phyloP scores from a whole-genome alignment of 2,329 filamentous ascomycete genomes.

The Phialocephala subalpina region DNA sequence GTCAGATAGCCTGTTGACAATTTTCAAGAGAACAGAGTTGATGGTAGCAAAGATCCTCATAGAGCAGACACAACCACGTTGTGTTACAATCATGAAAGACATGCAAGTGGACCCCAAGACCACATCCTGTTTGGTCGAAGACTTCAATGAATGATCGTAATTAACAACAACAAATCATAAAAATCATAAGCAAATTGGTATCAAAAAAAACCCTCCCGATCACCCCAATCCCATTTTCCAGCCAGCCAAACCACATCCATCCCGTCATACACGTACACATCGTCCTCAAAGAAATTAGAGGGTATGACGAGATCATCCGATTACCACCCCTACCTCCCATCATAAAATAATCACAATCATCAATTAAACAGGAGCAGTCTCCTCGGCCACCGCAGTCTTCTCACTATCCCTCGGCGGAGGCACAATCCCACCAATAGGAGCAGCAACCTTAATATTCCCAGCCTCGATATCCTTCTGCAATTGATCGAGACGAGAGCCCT shows the following conservation, averaged over 20 bases:
- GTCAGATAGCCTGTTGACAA: no score
- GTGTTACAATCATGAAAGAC: neutral
- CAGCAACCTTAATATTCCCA: conserved; percentile 39
- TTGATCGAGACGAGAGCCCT: conserved; percentile 54
- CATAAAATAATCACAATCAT: neutral
- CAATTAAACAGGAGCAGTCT: neutral
- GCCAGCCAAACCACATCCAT: neutral
- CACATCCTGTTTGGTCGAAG: no score
- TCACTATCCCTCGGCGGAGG: conserved; percentile 18
- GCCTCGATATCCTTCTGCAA: conserved; percentile 57
- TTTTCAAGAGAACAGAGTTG: no score
- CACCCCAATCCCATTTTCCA: neutral
- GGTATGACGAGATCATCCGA: neutral
- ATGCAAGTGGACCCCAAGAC: no score
- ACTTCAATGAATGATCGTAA: no score
- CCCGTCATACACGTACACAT: neutral
- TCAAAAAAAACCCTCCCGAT: conserved; percentile 12
- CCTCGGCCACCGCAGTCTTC: neutral
- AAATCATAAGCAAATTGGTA: conserved; percentile 24
- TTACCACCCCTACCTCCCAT: neutral
- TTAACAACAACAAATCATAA: no score
- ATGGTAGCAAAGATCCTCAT: no score
- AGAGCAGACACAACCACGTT: no score
- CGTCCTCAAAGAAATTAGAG: neutral
- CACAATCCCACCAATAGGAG: conserved; percentile 22